Base-by-base conservation (phyloP, 805 yeast genomes). In the Sugiyamaella marilandica region DNA sequence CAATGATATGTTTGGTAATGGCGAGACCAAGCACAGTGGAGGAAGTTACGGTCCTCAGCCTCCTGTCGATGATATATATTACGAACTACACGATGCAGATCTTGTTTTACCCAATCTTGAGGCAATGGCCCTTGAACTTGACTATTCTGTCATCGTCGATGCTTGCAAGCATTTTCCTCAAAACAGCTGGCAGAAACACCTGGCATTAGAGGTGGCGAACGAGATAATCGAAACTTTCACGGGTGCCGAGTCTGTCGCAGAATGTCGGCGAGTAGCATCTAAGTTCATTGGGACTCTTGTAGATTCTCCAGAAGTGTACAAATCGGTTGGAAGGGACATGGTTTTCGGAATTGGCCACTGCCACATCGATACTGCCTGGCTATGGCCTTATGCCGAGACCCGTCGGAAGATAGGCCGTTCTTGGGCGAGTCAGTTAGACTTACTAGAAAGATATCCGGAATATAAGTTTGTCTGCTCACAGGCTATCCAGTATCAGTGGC, bases 301-400 rank as follows among this genome's bases (percentile, higher is more conserved):
- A 39, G 87, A 90, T 66, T 74, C 84, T 3, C 79, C 78, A 13
- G 75, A 77, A 8, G 96, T 91, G 0, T 74, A 75, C 55, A 73
- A 75, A 66, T 21, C 70, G 74, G 31, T 60, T 78, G 36, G 72
- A 70, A 1, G 53, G 60, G 4, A 45, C 57, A n/a, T 64, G 37
- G 96, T 90, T 9, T 84, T 73, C 67, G 96, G 87, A 5, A 78
- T 94, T 58, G 99, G 99, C 44, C 87, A 94, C 66, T 94, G 98
- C 67, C 98, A 91, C 67, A 91, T 91, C 60, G 99, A 92, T 64
- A 92, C 98, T 19, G 98, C 98, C 16, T 92, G 99, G 99, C 75
- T 90, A 54, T 92, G 99, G 99, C 98, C 97, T 13, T 92, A 87
- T 74, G 97, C 96, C 2, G 97, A 94, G 67, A 89, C 98, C 1